phyloP scores from a whole-genome alignment of 257 asterid species.

The Petrea volubilis region DNA sequence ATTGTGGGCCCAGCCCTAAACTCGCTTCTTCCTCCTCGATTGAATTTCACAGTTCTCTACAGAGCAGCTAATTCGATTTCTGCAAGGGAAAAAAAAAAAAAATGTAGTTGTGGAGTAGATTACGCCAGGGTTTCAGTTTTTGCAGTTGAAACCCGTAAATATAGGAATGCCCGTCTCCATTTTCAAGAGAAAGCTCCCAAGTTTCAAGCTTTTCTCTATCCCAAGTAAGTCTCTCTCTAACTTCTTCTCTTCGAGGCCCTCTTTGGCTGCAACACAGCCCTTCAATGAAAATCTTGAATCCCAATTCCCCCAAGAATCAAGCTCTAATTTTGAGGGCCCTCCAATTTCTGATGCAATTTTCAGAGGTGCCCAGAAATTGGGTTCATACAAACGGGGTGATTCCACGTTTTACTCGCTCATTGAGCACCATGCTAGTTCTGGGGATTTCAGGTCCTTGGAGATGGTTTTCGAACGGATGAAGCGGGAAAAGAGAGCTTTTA shows the following conservation, averaged over 20 bases:
- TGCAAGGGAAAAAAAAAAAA: not conserved
- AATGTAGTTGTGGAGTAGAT: slow-evolving; percentile 16
- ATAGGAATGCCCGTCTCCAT: slow-evolving; percentile 49
- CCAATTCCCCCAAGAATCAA: slow-evolving; percentile 16
- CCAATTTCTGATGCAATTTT: slow-evolving; percentile 65
- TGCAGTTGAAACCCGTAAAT: not conserved
- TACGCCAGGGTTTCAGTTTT: not conserved
- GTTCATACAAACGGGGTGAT: slow-evolving; percentile 80
- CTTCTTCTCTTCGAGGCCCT: slow-evolving; percentile 36
- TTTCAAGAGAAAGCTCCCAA: slow-evolving; percentile 33
- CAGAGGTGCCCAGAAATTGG: slow-evolving; percentile 43
- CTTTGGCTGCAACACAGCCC: slow-evolving; percentile 11
- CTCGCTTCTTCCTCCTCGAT: not conserved
- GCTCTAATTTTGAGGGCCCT: slow-evolving; percentile 20
- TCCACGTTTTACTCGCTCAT: slow-evolving; percentile 80
- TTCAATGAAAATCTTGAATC: slow-evolving; percentile 11
- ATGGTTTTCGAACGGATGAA: slow-evolving; percentile 67
- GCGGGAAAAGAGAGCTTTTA: slow-evolving; percentile 56
- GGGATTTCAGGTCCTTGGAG: slow-evolving; percentile 75
- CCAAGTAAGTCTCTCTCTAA: slow-evolving; percentile 38
- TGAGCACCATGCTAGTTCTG: slow-evolving; percentile 57
- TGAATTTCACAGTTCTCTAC: not conserved
- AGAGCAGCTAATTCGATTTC: slow-evolving; percentile 1
- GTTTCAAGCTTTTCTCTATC: slow-evolving; percentile 35
- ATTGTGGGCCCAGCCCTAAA: not conserved